Percentiles rank a stretch among this genome's conserved stretches.
phyloP scores from a whole-genome alignment of 495 filamentous ascomycete genomes.

The Pseudoneurospora amorphoporcata region DNA sequence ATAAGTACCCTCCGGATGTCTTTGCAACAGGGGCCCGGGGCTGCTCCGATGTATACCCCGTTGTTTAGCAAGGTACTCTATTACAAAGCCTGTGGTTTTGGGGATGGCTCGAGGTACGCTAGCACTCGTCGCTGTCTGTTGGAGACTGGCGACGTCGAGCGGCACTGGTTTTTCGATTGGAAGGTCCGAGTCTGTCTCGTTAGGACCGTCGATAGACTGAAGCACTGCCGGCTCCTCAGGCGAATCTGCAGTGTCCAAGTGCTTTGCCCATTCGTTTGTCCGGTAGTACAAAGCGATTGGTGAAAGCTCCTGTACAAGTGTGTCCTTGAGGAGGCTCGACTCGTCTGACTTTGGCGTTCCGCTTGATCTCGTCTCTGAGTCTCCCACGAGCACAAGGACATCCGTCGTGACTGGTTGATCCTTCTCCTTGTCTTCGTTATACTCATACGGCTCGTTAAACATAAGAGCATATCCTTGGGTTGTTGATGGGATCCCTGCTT shows the following conservation, averaged over 20 bases:
- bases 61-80: constrained; percentile 11
- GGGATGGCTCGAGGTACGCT: constrained; percentile 26
- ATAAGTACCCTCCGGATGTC: constrained; percentile 6
- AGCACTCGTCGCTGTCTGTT: constrained; percentile 54
- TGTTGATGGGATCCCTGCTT: not conserved
- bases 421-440: not conserved
- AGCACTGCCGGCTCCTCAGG: constrained; percentile 57
- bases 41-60: constrained; percentile 8
- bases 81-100: constrained; percentile 24
- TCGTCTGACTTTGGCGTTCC: constrained; percentile 18
- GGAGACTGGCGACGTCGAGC: constrained; percentile 54
- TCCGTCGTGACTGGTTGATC: not conserved
- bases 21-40: constrained; percentile 10
- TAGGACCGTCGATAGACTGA: constrained; percentile 24
- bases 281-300: constrained; percentile 71
- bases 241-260: constrained; percentile 64
- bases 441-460: not conserved
- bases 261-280: constrained; percentile 96
- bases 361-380: not conserved
- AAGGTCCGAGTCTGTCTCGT: constrained; percentile 4
- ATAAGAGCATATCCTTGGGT: not conserved
- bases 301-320: constrained; percentile 49
- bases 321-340: constrained; percentile 39
- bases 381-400: not conserved
- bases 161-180: constrained; percentile 45